Percentiles rank a stretch among this genome's conserved stretches.
Conservation (phyloP, 2,329 filamentous ascomycete species). For the Colletotrichum acutatum region DNA sequence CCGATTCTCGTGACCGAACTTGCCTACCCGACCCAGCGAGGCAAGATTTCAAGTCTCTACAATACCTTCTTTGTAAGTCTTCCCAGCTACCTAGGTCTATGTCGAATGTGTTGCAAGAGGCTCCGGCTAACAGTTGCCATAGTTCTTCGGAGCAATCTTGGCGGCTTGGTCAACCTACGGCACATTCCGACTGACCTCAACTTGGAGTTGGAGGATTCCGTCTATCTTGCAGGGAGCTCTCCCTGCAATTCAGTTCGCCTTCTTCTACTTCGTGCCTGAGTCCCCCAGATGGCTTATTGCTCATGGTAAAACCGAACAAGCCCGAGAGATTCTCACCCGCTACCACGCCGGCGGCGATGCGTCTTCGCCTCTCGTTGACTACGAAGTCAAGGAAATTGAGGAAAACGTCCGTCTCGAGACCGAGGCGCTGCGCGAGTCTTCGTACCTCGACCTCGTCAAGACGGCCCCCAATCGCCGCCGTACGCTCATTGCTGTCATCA, state of each 20-base stretch:
- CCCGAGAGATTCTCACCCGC: constrained; percentile 61
- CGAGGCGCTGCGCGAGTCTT: constrained; percentile 52
- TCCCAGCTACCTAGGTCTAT: neutral
- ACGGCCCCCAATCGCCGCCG: constrained; percentile 42
- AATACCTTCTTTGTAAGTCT: constrained; percentile 49
- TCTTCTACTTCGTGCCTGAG: constrained; percentile 58
- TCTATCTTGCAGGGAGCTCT: constrained; percentile 50
- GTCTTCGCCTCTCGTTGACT: constrained; percentile 27
- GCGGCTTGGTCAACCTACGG: constrained; percentile 44
- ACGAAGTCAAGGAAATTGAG: constrained; percentile 58
- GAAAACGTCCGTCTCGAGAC: constrained; percentile 57
- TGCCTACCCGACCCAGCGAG: constrained; percentile 49
- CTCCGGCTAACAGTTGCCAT: neutral
- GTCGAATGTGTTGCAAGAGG: neutral
- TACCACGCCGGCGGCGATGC: constrained; percentile 64
- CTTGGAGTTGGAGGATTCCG: constrained; percentile 43
- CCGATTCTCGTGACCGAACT: constrained; percentile 49
- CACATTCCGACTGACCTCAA: constrained; percentile 46
- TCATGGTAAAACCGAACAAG: constrained; percentile 62
- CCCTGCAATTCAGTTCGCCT: constrained; percentile 41
- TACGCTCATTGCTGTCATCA: constrained; percentile 39
- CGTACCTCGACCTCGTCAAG: constrained; percentile 43
- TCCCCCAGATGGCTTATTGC: constrained; percentile 71
- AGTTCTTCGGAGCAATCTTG: constrained; percentile 50
- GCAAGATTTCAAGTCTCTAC: constrained; percentile 52